Percentiles rank a stretch among this genome's conserved stretches.
Evolutionary conservation across 805 yeast genomes (phyloP).

Genomic region (Groenewaldozyma salmanticensis): DNA sequence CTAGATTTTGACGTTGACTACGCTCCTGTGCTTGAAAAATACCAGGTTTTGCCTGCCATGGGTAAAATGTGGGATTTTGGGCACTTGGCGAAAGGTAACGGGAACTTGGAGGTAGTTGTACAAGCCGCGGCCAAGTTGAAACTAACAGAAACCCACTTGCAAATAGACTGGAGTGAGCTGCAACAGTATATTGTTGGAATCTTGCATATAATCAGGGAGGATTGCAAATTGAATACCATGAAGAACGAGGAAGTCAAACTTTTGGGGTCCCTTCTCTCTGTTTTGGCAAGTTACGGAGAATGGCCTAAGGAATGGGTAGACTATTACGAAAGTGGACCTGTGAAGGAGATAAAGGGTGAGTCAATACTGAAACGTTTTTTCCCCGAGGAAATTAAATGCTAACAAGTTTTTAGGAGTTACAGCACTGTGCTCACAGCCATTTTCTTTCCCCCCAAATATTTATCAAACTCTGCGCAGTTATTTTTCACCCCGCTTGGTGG

Average conservation of each 20-base stretch:
- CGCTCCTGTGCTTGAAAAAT: neutral
- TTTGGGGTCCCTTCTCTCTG: slow-evolving; percentile 49
- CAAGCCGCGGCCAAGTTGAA: no score
- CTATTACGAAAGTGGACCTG: slow-evolving; percentile 34
- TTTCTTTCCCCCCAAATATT: slow-evolving; percentile 52
- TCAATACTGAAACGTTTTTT: neutral
- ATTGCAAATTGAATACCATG: slow-evolving; percentile 48
- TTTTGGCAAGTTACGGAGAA: slow-evolving; percentile 56
- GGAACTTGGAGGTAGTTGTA: neutral
- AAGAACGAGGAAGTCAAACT: slow-evolving; percentile 28
- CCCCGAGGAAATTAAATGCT: neutral
- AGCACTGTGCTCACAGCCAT: slow-evolving; percentile 31
- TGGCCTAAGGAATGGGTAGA: slow-evolving; percentile 55
- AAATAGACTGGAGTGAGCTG: slow-evolving; percentile 22
- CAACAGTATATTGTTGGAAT: slow-evolving; percentile 49
- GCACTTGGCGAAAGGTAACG: neutral
- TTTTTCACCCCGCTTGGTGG: slow-evolving; percentile 27
- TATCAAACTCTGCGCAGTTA: slow-evolving; percentile 47
- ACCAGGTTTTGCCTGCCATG: neutral
- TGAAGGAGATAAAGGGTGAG: slow-evolving; percentile 20
- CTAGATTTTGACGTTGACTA: slow-evolving; percentile 6
- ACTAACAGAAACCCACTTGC: slow-evolving; percentile 16
- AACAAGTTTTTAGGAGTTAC: slow-evolving; percentile 3
- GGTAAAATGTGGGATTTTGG: neutral
- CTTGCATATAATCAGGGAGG: slow-evolving; percentile 73